Evolutionary conservation across 1,284 basidiomycete species (phyloP).

Genomic region (Ceratobasidium sp.): DNA sequence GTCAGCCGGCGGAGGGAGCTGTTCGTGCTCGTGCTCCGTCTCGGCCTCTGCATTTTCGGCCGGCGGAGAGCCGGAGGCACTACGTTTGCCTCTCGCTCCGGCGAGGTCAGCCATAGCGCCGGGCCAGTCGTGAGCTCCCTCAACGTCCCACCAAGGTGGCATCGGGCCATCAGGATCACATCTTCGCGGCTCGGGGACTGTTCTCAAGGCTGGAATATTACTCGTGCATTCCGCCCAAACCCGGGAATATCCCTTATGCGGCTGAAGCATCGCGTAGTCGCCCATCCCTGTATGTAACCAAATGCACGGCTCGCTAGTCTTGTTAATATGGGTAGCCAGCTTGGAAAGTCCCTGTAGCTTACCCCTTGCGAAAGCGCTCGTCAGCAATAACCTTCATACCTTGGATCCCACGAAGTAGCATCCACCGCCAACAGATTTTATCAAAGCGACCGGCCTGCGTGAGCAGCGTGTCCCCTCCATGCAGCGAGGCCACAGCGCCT

Average conservation of each 20-base stretch:
- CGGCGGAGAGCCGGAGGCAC: not conserved
- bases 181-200: not conserved
- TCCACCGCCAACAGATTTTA: not conserved
- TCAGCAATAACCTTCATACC: not conserved
- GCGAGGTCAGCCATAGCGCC: not conserved
- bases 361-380: not conserved
- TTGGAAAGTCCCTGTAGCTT: not conserved
- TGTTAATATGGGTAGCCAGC: not conserved
- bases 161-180: not conserved
- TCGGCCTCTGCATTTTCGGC: not conserved
- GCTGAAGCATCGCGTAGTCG: constrained; percentile 1
- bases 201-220: not conserved
- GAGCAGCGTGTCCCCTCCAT: not conserved
- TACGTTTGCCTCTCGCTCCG: not conserved
- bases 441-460: not conserved
- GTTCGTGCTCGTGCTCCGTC: not conserved
- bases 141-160: not conserved
- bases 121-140: not conserved
- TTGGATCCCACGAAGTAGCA: not conserved
- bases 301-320: not conserved
- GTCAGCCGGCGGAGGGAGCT: not conserved
- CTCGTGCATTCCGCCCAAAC: not conserved
- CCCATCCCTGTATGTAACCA: not conserved
- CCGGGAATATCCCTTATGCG: not conserved
- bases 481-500: not conserved